Conservation (phyloP, 2,329 filamentous ascomycete species). For the Keithomyces neogunnii region DNA sequence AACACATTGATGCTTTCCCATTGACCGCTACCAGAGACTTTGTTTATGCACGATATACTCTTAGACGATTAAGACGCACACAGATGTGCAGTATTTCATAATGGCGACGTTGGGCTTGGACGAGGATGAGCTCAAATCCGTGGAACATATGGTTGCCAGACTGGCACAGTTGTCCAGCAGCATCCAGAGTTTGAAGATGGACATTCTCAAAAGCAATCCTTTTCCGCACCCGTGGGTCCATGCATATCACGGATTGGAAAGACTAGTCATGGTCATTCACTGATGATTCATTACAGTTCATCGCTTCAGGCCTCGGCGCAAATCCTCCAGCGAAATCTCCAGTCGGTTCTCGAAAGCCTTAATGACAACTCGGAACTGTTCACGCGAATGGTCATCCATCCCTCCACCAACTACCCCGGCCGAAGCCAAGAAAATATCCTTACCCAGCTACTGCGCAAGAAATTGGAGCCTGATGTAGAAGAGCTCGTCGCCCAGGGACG, state of each 20-base stretch:
- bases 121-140: constrained; percentile 54
- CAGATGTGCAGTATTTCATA: neutral
- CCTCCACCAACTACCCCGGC: constrained; percentile 66
- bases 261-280: neutral
- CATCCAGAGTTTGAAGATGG: constrained; percentile 53
- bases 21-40: neutral
- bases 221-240: constrained; percentile 55
- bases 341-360: constrained; percentile 56
- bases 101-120: constrained; percentile 41
- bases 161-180: constrained; percentile 61
- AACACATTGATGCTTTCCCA: neutral
- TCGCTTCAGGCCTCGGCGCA: constrained; percentile 64
- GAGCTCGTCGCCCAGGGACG: constrained; percentile 60
- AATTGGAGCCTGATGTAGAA: constrained; percentile 70
- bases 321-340: constrained; percentile 64
- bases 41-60: too few relatives aligned
- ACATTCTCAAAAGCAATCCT: constrained; percentile 53
- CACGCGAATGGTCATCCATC: constrained; percentile 62
- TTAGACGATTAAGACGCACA: too few relatives aligned
- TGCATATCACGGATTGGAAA: neutral
- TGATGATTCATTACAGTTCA: constrained; percentile 37
- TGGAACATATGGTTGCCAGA: constrained; percentile 63
- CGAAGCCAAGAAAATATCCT: constrained; percentile 59
- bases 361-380: constrained; percentile 60
- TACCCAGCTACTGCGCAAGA: constrained; percentile 68